Conservation (phyloP, 768 basidiomycete species). For the Cystofilobasidium macerans region DNA sequence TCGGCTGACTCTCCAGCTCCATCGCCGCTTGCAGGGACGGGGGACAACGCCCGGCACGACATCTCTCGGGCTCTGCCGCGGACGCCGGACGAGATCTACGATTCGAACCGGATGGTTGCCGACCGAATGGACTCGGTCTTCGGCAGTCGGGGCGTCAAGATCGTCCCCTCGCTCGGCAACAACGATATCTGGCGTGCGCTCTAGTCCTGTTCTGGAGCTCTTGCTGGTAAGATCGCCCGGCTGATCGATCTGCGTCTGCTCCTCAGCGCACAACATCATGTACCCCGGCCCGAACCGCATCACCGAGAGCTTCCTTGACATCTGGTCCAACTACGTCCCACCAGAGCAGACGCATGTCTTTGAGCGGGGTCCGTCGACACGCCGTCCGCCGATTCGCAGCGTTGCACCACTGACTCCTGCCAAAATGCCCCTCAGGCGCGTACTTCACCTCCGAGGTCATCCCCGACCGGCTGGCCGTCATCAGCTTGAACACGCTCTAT, state of each 20-base stretch:
- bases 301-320: slow-evolving; percentile 53
- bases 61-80: slow-evolving; percentile 71
- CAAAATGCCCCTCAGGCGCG: slow-evolving; percentile 41
- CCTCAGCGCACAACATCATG: slow-evolving; percentile 39
- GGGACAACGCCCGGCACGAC: slow-evolving; percentile 56
- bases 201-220: neutral
- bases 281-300: slow-evolving; percentile 38
- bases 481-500: slow-evolving; percentile 81
- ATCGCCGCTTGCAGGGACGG: slow-evolving; percentile 37
- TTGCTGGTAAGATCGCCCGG: neutral
- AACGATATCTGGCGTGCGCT: slow-evolving; percentile 45
- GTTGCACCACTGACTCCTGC: neutral
- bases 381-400: neutral
- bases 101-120: slow-evolving; percentile 56
- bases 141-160: slow-evolving; percentile 55
- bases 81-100: slow-evolving; percentile 66
- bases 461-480: slow-evolving; percentile 59
- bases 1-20: no score
- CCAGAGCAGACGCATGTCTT: slow-evolving; percentile 41
- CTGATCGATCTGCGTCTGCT: slow-evolving; percentile 28
- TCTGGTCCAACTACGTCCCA: slow-evolving; percentile 74
- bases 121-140: slow-evolving; percentile 65
- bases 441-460: slow-evolving; percentile 75
- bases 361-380: neutral
- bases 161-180: slow-evolving; percentile 78